Base-by-base conservation (phyloP, 2,329 filamentous ascomycete genomes). In the Ophiosphaerella korrae region DNA sequence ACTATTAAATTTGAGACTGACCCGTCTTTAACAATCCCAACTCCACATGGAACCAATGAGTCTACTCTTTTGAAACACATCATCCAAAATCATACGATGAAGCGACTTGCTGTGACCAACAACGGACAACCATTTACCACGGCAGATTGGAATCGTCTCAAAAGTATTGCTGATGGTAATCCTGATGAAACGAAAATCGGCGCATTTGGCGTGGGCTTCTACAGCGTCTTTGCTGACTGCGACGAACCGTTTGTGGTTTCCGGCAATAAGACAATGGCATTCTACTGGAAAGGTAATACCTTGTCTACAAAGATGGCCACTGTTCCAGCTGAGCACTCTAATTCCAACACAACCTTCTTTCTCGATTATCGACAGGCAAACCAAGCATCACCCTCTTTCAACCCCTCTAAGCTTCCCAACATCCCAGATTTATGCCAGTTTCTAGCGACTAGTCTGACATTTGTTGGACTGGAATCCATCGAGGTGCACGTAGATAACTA, bases 211-310 rank as follows among this genome's bases (percentile, higher is more conserved):
- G 94, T 99, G 29, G 94, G 94, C 2, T 99, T 99, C 77, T 99
- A 99, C 80, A 96, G 90, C 72, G 93, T 97, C 34, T 99, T 99
- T 72, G 90, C 94, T 55, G 94, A 99, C 72, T 99, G 93, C 71
- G 95, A 99, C 74, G 92, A 97, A 63, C 94, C 94, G 0, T 97
- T 99, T 68, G 89, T 99, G 58, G 94, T 91, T 60, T 97, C 93
- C 1, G 94, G 94, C 1, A 84, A 83, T 55, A 88, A 96, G 74
- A 92, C 92, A 33, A 97, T 99, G 90, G 93, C 93, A 0, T 99
- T 99, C 70, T 99, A 97, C 78, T 99, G 94, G 95, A 97, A 97
- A 74, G 92, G 89, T n/a, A 97, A 97, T 72, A 90, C 91, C 5
- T 82, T 99, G 1, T 97, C 96, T 72, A 99, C 95, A 21, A 88